Evolutionary conservation across 768 basidiomycete species (phyloP), one percentile per base, ranked within the genome.

Genomic region (Serendipita indica): DNA sequence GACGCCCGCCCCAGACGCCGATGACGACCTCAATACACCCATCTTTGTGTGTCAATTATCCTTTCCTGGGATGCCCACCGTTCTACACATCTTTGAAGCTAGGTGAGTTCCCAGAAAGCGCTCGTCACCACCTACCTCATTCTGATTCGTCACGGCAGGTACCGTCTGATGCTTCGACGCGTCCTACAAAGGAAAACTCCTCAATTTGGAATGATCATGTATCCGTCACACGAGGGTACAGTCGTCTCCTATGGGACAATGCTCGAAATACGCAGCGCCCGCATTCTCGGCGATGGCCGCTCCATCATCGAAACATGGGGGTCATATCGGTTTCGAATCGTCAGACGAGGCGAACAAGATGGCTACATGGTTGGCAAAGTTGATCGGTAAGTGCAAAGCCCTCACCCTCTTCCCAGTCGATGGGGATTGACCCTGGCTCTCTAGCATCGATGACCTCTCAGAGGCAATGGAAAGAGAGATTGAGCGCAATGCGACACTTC

Each of bases 111-210:
- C 52, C 33, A 18, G 56, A n/a, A 45, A 16, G 35, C 16, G 10
- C 3, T 35, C n/a, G 35, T 32, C 25, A 25, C 45, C 58, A 61
- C 45, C 14, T 12, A 25, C 12, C 22, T 54, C 32, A 45, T 20
- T 60, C 25, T 14, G n/a, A 25, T 59, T 58, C 58, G 5, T 20
- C 4, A 33, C 27, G n/a, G 7, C 60, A 83, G 83, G 65, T 93
- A 97, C 69, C 84, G 94, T 4, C 77, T 98, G 56, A 97, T 98
- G 94, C 83, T 98, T 58, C 86, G 94, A 22, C 82, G 94, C n/a
- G 91, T 87, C 68, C 82, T 97, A 60, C 84, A 89, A 65, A 80
- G 77, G 14, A 74, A 79, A 3, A 73, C 72, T 39, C 88, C 88
- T n/a, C 75, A 76, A 22, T 96, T 98, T 69, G 94, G 94, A 34